Conservation (phyloP, 352 stramenopile species). For the Pythium sukuiense region DNA sequence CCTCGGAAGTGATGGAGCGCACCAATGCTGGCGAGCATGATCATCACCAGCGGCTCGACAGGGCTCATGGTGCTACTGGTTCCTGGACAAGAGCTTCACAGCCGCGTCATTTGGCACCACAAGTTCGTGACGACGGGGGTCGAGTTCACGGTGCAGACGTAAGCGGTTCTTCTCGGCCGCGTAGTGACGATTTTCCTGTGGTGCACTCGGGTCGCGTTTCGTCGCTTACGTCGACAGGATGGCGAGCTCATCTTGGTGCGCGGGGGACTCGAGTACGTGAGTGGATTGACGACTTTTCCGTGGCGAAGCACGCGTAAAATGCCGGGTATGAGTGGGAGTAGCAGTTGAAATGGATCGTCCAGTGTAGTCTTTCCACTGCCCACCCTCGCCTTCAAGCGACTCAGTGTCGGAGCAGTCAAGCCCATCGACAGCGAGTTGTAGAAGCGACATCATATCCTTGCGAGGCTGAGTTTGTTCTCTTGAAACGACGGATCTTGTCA, state of each 20-base stretch:
- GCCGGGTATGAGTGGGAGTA: background rate
- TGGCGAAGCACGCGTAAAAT: background rate
- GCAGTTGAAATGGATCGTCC: background rate
- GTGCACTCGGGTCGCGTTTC: background rate
- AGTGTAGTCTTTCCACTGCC: background rate
- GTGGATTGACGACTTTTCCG: background rate
- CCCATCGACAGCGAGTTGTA: background rate
- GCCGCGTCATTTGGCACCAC: slow-evolving; percentile 8
- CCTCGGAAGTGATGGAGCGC: slow-evolving; percentile 12
- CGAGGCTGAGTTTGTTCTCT: too few relatives aligned
- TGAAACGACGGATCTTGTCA: too few relatives aligned
- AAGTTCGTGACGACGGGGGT: background rate
- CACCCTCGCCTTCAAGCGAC: background rate
- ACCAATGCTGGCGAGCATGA: background rate
- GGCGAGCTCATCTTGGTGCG: background rate
- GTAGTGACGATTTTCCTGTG: background rate
- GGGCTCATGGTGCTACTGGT: slow-evolving; percentile 2
- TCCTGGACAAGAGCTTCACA: background rate
- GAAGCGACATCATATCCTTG: too few relatives aligned
- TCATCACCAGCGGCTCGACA: background rate
- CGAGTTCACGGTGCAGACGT: background rate
- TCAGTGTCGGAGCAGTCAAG: background rate
- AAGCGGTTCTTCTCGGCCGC: background rate
- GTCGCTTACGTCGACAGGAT: background rate
- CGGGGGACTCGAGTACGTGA: background rate